Evolutionary conservation across 495 filamentous ascomycete species (phyloP), one percentile per base, ranked within the genome.

Genomic region (Aspergillus mulundensis): DNA sequence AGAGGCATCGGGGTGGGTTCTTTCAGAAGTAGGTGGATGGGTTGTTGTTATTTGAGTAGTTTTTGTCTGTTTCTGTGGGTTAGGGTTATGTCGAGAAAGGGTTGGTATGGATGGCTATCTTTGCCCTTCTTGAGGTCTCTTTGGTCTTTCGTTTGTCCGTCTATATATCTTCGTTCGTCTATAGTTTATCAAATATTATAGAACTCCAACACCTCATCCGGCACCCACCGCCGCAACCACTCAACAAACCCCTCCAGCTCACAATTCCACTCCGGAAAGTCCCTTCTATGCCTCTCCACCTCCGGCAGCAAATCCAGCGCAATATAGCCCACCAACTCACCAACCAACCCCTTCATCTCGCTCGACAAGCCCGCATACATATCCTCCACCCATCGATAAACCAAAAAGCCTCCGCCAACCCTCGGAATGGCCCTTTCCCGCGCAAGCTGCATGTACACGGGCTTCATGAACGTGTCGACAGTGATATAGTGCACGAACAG

Each of bases 401-500:
- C 24, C 7, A 53, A 18, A 6, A 67, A 49, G 2, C 50, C 25
- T 5, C 47, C 50, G 1, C 50, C 47, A 12, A 23, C n/a, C 23
- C 15, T 47, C 30, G 32, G 25, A n/a, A 51, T 8, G 12, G 14
- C 52, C 32, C 38, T 34, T 15, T 23, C 45, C 5, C 14, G 21
- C 7, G 7, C 34, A n/a, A 57, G 41, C n/a, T 45, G n/a, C 1
- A 18, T 18, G 19, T 53, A 54, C 5, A 65, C 38, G 5, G 73
- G 74, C 5, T 71, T 73, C 77, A 85, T 79, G 63, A 85, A 75
- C 49, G 78, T 70, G 65, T 83, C 79, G 16, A 85, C 49, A 7
- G 80, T 73, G 39, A 85, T 76, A 69, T 81, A 85, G 69, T 86
- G 84, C 34, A 81, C 58, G 14, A 78, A 75, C 7, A 87, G 62